Conservation (phyloP, 192 early-diverging fungal genomes). For the Coemansia sp. region DNA sequence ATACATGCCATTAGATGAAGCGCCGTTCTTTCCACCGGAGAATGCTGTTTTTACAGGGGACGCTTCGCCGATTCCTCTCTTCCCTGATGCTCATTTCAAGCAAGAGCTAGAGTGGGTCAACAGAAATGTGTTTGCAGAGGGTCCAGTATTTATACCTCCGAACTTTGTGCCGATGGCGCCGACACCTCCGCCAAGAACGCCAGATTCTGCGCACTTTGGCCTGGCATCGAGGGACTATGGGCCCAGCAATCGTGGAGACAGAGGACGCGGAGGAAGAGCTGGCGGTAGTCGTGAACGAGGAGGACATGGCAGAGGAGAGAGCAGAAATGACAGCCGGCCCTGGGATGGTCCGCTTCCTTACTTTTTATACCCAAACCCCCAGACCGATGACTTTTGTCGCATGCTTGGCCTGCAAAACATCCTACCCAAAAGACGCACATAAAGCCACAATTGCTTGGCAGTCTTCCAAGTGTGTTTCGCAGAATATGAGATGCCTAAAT, state of each 20-base stretch:
- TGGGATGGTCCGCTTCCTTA: conserved; percentile 29
- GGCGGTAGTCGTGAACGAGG: conserved; percentile 10
- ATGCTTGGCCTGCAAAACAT: conserved; percentile 62
- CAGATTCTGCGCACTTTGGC: conserved; percentile 38
- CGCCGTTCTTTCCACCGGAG: conserved; percentile 53
- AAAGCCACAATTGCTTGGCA: background rate
- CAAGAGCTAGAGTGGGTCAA: conserved; percentile 68
- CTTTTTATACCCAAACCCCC: conserved; percentile 72
- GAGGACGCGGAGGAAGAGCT: conserved; percentile 8
- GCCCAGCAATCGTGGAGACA: conserved; percentile 3
- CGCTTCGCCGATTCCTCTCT: conserved; percentile 9
- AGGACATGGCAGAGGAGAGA: conserved; percentile 3
- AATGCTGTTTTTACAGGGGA: conserved; percentile 51
- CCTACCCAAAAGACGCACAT: conserved; percentile 14
- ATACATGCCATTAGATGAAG: conserved; percentile 57
- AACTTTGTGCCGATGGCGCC: conserved; percentile 81
- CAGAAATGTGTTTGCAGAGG: conserved; percentile 58
- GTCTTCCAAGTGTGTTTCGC: background rate
- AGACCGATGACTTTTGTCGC: conserved; percentile 75
- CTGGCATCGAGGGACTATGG: conserved; percentile 21
- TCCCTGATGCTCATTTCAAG: conserved; percentile 55
- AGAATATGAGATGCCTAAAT: background rate
- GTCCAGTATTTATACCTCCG: conserved; percentile 63
- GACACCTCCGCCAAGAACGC: conserved; percentile 43
- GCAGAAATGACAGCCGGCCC: background rate